Base-by-base conservation (phyloP, 1,139 yeast genomes). In the Pichia sp. region DNA sequence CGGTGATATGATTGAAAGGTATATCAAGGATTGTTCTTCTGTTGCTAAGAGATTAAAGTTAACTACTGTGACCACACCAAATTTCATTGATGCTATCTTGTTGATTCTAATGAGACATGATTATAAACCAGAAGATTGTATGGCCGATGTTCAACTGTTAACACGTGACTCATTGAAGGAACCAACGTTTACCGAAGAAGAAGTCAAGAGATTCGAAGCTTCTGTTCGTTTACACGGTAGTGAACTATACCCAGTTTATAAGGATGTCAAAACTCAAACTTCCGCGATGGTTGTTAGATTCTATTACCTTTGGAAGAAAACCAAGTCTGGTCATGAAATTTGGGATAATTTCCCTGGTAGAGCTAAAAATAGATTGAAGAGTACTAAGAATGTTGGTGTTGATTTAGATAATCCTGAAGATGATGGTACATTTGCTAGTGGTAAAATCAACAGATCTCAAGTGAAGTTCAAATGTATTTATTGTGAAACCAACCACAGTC, bases 221-320 rank as follows among this genome's bases (percentile, higher is more conserved):
- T 96, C 88, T 1, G 90, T 91, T 5, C 71, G 71, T 34, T 74
- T 76, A 49, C 77, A 77, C 62, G 98, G 97, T 8, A 83, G 89
- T 61, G 96, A 91, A 60, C 67, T 91, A 20, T 81, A 80, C 59
- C 89, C 86, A 2, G 94, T 88, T 0, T 78, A 66, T 55, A 77
- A 81, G 59, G 77, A 75, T 53, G 94, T 91, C 6, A 76, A 76
- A 36, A 75, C 90, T 0, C 94, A 86, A 56, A 72, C 88, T 0
- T 70, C 81, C 45, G 76, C 91, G 0, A 86, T 84, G 81, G 75
- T 90, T 53, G 97, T 91, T 1, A 68, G 96, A 45, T 91, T 76
- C 61, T 91, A 88, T 60, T 91, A 91, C 59, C 69, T 86, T 44
- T 91, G 98, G 98, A 91, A 91, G 65, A 91, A 91, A 64, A 83